Evolutionary conservation across 768 basidiomycete genomes (phyloP).

Genomic region (Amanita pseudoporphyria): DNA sequence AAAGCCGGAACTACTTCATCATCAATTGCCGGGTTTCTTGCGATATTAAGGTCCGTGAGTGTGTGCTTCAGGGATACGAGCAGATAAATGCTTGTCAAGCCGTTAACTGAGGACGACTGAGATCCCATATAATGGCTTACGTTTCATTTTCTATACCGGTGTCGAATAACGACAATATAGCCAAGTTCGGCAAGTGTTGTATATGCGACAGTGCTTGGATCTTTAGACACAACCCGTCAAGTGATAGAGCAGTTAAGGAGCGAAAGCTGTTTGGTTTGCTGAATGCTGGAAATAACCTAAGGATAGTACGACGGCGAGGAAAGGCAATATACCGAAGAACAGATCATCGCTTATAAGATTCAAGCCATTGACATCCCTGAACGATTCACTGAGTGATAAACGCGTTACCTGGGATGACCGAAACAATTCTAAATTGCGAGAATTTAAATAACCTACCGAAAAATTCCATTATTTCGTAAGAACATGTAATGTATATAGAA

Average conservation of each 20-base stretch:
- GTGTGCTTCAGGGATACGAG: conserved; percentile 46
- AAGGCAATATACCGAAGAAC: conserved; percentile 27
- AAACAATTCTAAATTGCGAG: conserved; percentile 33
- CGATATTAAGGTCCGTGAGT: conserved; percentile 41
- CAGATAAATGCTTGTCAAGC: conserved; percentile 37
- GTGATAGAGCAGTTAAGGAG: conserved; percentile 39
- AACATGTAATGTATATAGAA: neutral
- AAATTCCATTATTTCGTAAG: neutral
- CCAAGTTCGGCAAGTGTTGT: conserved; percentile 42
- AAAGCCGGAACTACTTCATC: conserved; percentile 51
- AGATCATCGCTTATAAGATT: conserved; percentile 36
- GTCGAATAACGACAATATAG: conserved; percentile 31
- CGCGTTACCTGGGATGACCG: conserved; percentile 33
- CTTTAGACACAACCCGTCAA: conserved; percentile 32
- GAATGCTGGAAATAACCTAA: conserved; percentile 30
- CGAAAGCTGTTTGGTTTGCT: conserved; percentile 40
- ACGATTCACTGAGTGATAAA: conserved; percentile 37
- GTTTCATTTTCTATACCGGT: conserved; percentile 32
- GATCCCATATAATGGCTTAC: conserved; percentile 22
- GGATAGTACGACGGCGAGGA: conserved; percentile 6
- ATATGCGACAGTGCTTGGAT: conserved; percentile 43
- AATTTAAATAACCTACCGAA: conserved; percentile 35
- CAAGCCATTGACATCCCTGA: conserved; percentile 38
- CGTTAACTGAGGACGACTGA: conserved; percentile 6
- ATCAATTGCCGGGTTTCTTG: conserved; percentile 41